Evolutionary conservation across 768 basidiomycete species (phyloP), one percentile per base, ranked within the genome.

Genomic region (Dioszegia hungarica): DNA sequence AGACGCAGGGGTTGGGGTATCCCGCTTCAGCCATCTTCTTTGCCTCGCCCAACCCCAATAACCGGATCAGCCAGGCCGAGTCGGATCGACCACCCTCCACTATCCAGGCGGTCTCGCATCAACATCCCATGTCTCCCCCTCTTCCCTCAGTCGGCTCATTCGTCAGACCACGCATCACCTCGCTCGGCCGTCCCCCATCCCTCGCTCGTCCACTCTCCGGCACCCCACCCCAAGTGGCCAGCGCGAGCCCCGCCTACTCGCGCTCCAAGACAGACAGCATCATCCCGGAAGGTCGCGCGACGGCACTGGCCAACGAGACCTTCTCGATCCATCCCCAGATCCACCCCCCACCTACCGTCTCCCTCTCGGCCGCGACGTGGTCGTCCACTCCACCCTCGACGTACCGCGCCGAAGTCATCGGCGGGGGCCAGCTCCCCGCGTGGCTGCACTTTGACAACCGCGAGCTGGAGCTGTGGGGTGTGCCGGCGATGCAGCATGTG

Each of bases 381-480:
- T 70, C 69, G 1, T 71, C 75, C 1, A 54, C 57, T n/a, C 71
- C 73, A 5, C 71, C 75, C 1, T 72, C 69, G 15, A 70, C 70
- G 12, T 76, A 76, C 54, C 62, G 75, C 20, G 73, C 73, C n/a
- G 75, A 68, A 53, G 39, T 59, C 10, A 59, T 62, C 36, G 66
- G 62, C 38, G 75, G 75, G 5, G 59, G 55, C 2, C 53, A 55
- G 20, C 38, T 76, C 20, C 75, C 75, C 10, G 54, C 54, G 3
- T 76, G 75, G 75, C 60, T 76, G 15, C 75, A 74, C 46, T 76
- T 74, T 55, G 75, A 76, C 48, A 57, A 62, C 17, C 58, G 72
- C 22, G 75, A 76, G 51, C 53, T 76, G 22, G 73, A 74, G 48
- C 59, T 76, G 27, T 76, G 75, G 75, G 75, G 75, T 38, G 72